A percentile compares a stretch with the other conserved stretches of the same genome.
These are phyloP conservation scores for Drechslerella coelobrocha DNA, from an alignment of 2,329 filamentous ascomycete species.

Conservation along the genomic window DNA sequence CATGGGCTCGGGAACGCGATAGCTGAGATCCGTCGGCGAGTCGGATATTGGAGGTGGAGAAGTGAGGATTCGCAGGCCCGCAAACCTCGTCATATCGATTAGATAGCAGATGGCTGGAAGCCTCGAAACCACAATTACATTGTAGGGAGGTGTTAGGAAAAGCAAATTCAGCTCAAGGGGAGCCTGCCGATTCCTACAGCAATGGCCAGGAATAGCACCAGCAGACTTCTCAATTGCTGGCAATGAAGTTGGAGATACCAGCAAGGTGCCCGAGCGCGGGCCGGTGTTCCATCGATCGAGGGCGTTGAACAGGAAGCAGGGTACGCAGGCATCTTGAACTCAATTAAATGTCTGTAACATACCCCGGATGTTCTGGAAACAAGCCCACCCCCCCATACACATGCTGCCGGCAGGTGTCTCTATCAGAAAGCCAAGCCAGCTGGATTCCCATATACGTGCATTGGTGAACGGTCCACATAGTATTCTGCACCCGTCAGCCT, in stretches of 20 bases:
- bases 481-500: not conserved
- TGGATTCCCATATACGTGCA: not conserved
- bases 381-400: slow-evolving; percentile 9
- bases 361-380: slow-evolving; percentile 41
- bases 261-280: slow-evolving; percentile 47
- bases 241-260: slow-evolving; percentile 34
- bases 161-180: slow-evolving; percentile 34
- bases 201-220: too few relatives aligned
- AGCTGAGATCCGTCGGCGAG: slow-evolving; percentile 48
- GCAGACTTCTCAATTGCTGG: slow-evolving; percentile 28
- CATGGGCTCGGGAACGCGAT: slow-evolving; percentile 30
- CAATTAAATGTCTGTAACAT: slow-evolving; percentile 46
- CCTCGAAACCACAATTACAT: slow-evolving; percentile 30
- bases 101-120: too few relatives aligned
- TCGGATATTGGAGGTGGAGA: slow-evolving; percentile 51
- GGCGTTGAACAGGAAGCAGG: slow-evolving; percentile 20
- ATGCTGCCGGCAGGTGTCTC: too few relatives aligned
- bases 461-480: not conserved
- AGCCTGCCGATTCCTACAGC: too few relatives aligned
- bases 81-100: too few relatives aligned
- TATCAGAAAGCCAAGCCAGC: slow-evolving; percentile 21
- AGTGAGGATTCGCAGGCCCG: not conserved
- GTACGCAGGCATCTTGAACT: slow-evolving; percentile 3
- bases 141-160: slow-evolving; percentile 29
- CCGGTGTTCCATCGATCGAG: slow-evolving; percentile 42